These are phyloP conservation scores for Cladosporium sp. DNA, from an alignment of 2,329 filamentous ascomycete species.

Conservation along the genomic window DNA sequence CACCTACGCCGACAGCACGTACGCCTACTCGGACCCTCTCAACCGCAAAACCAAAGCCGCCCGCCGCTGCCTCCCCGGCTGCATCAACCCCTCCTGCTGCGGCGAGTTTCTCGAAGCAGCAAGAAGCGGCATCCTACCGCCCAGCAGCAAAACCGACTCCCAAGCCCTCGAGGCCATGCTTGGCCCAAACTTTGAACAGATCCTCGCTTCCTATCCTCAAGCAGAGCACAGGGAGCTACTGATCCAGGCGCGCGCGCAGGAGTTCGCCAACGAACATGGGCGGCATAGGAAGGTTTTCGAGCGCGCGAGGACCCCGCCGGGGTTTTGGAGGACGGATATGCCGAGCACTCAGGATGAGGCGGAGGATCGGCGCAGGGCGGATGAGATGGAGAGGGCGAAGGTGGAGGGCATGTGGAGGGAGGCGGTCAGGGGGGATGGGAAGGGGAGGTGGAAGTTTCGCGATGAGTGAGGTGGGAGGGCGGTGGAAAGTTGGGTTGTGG, in stretches of 20 bases:
- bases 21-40: conserved; percentile 71
- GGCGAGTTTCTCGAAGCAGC: conserved; percentile 66
- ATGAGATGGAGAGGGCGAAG: conserved; percentile 57
- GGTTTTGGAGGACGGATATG: conserved; percentile 89
- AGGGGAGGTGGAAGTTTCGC: conserved; percentile 73
- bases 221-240: conserved; percentile 64
- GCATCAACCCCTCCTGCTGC: conserved; percentile 72
- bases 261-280: conserved; percentile 70
- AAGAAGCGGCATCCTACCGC: conserved; percentile 24
- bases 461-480: conserved; percentile 72
- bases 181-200: conserved; percentile 22
- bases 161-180: conserved; percentile 26
- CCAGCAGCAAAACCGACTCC: conserved; percentile 23
- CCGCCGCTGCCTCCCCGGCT: conserved; percentile 68
- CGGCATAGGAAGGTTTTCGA: conserved; percentile 73
- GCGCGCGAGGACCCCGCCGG: conserved; percentile 70
- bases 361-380: conserved; percentile 61
- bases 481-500: too few species aligned
- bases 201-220: conserved; percentile 19
- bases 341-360: conserved; percentile 78
- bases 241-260: conserved; percentile 69
- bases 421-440: conserved; percentile 70
- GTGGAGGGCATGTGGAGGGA: conserved; percentile 74
- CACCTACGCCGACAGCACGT: conserved; percentile 64
- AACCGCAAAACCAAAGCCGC: conserved; percentile 51